Base-by-base conservation (phyloP, 2,329 filamentous ascomycete species). In the Exophiala calicioides region DNA sequence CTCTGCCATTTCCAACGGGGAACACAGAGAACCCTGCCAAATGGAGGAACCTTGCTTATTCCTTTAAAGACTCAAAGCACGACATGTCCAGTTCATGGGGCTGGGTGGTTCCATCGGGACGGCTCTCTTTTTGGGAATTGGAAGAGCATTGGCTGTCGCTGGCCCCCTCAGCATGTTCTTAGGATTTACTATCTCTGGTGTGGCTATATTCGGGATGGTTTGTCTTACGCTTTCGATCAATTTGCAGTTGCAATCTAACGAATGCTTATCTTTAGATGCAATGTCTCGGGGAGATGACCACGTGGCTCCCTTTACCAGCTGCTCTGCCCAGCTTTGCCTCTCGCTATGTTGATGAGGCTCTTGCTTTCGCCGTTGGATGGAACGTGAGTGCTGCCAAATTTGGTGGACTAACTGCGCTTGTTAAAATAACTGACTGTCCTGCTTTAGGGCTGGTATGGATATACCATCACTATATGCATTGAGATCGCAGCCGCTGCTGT, bases 281-380 rank as follows among this genome's bases (percentile, higher is more conserved):
- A 21, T 59, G 53, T 5, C 62, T 76, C 18, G 74, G 72, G 43
- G 75, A 77, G 59, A 67, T 77, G 53, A 68, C 71, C 18, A 72
- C 74, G 0, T 68, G 75, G 31, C 59, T 77, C 4, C 75, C 75
- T 1, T 63, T 77, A 9, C 73, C 69, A 7, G 74, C 74, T 44
- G 72, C 62, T 50, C 76, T 72, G 60, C 73, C 58, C 58, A 73
- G 65, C 60, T 76, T 65, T 65, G 76, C 62, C 34, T 31, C 50
- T 18, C 52, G 56, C 4, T 61, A 58, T 31, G 70, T 69, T 7
- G 75, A 79, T 53, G 72, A 72, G 6, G 72, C 72, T 0, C 58
- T 74, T 32, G 69, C 69, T 3, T 73, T 73, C 57, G 72, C 72
- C 12, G 62, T 72, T 4, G 72, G 72, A 3, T 75, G 69, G 69